These are phyloP conservation scores for Acaromyces ingoldii DNA, from an alignment of 1,284 basidiomycete genomes.

Conservation along the genomic window DNA sequence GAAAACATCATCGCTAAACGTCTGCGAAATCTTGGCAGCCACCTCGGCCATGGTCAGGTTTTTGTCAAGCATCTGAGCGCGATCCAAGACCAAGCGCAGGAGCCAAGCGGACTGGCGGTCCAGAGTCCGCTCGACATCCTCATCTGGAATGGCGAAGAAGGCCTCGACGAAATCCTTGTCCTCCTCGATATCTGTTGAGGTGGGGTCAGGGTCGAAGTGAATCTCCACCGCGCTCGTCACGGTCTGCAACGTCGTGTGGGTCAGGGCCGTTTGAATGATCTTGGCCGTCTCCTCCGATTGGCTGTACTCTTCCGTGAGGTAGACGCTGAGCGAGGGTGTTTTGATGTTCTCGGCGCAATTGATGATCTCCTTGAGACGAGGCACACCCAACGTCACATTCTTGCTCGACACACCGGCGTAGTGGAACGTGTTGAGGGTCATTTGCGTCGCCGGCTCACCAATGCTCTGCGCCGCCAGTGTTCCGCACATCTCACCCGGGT, in stretches of 20 bases:
- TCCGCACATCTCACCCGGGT: conserved; percentile 98
- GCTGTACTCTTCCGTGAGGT: conserved; percentile 54
- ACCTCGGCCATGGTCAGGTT: conserved; percentile 94
- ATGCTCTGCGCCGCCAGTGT: conserved; percentile 97
- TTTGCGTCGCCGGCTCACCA: conserved; percentile 98
- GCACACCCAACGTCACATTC: conserved; percentile 98
- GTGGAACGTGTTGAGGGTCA: conserved; percentile 99
- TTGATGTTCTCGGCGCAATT: conserved; percentile 98
- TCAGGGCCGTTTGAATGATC: conserved; percentile 83
- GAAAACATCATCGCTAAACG: conserved; percentile 92
- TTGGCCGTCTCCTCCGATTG: conserved; percentile 61
- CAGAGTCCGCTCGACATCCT: conserved; percentile 84
- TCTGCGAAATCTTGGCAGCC: conserved; percentile 85
- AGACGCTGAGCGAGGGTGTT: conserved; percentile 89
- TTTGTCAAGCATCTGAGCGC: conserved; percentile 95
- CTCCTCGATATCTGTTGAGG: conserved; percentile 89
- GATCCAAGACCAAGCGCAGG: conserved; percentile 90
- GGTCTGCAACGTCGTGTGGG: conserved; percentile 88
- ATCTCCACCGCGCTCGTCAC: conserved; percentile 95
- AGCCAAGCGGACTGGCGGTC: conserved; percentile 95
- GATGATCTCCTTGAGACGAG: conserved; percentile 96
- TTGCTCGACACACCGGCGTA: conserved; percentile 96
- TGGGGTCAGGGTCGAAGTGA: conserved; percentile 94
- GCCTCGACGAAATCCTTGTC: conserved; percentile 94
- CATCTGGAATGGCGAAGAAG: conserved; percentile 98